Evolutionary conservation across 768 basidiomycete genomes (phyloP).

Genomic region (Amanita thiersii): DNA sequence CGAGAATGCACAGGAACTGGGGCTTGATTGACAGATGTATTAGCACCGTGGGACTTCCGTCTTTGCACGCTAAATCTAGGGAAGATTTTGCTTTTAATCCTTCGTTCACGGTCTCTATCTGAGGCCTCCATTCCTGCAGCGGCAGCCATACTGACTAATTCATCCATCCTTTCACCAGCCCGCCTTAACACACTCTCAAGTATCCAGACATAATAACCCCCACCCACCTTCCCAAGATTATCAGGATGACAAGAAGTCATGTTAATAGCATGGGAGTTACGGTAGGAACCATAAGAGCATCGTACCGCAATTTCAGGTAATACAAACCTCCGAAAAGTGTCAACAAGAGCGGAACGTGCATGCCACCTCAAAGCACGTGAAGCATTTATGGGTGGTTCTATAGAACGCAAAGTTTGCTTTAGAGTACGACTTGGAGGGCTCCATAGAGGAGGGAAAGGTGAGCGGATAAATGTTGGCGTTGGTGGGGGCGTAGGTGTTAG

Average conservation of each 20-base stretch:
- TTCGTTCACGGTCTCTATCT: constrained; percentile 5
- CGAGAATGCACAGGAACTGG: neutral
- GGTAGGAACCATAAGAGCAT: constrained; percentile 16
- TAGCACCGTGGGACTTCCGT: constrained; percentile 5
- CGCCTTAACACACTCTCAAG: constrained; percentile 44
- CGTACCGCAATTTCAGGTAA: constrained; percentile 41
- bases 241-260: constrained; percentile 13
- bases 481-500: constrained; percentile 20
- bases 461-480: constrained; percentile 15
- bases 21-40: neutral
- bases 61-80: constrained; percentile 4
- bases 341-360: constrained; percentile 61
- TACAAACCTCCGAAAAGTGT: constrained; percentile 57
- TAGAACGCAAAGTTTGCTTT: neutral
- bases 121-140: neutral
- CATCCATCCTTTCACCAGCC: constrained; percentile 31
- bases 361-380: constrained; percentile 43
- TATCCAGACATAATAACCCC: constrained; percentile 48
- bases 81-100: constrained; percentile 7
- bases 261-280: constrained; percentile 13
- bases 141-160: constrained; percentile 6
- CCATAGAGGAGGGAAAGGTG: constrained; percentile 17
- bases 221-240: constrained; percentile 13
- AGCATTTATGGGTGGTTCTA: constrained; percentile 4
- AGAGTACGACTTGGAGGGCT: constrained; percentile 3